These are phyloP conservation scores for Pseudogymnoascus sp. DNA, from an alignment of 2,329 filamentous ascomycete genomes.

Conservation along the genomic window DNA sequence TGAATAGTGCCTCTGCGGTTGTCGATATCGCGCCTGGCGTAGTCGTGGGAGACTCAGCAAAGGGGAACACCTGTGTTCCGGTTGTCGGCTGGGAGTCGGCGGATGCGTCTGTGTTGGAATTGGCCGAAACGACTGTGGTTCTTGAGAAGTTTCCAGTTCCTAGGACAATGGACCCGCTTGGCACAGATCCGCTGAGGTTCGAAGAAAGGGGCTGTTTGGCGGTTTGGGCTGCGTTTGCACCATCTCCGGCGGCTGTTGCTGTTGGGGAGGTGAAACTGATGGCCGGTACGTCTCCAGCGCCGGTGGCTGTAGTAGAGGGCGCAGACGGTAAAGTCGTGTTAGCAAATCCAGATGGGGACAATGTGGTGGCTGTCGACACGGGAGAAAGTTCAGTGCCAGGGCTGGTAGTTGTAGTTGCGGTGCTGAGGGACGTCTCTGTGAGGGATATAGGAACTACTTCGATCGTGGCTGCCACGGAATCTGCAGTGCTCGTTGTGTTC, in stretches of 20 bases:
- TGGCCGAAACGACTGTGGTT: background rate
- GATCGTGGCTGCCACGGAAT: background rate
- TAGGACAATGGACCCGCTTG: background rate
- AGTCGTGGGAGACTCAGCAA: background rate
- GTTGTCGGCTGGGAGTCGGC: background rate
- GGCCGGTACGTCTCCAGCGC: background rate
- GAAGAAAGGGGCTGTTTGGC: background rate
- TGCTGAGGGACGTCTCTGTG: background rate
- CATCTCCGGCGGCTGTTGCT: slow-evolving; percentile 8
- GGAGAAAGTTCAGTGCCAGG: background rate
- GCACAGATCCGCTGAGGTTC: background rate
- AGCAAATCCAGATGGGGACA: background rate
- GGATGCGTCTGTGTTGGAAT: background rate
- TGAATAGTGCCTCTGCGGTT: background rate
- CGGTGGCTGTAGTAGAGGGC: background rate
- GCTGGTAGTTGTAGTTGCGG: background rate
- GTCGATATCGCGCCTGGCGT: background rate
- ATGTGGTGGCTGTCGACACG: background rate
- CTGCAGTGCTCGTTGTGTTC: background rate
- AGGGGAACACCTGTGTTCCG: background rate
- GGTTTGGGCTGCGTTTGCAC: background rate
- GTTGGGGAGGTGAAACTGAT: slow-evolving; percentile 1
- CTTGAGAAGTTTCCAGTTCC: background rate
- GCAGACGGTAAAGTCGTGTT: background rate
- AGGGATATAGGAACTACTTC: background rate